A percentile compares a stretch with the other conserved stretches of the same genome.
phyloP scores from a whole-genome alignment of 176 grass and related monocot genomes.

The Tuctoria greenei region DNA sequence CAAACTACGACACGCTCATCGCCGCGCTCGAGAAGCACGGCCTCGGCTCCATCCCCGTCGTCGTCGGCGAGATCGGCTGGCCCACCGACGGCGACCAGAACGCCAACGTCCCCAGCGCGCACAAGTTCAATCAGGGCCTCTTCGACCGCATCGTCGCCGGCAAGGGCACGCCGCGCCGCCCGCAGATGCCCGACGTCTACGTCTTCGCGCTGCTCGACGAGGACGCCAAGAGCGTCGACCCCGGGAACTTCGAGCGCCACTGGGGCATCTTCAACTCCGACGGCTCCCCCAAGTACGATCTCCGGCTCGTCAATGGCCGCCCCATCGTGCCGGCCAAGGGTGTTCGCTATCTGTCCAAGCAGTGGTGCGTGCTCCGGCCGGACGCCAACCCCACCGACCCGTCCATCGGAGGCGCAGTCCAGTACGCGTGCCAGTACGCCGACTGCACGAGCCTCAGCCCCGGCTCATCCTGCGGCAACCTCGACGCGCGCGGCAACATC shows the following conservation, averaged over 20 bases:
- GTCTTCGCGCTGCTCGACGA: slow-evolving; percentile 86
- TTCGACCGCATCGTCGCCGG: slow-evolving; percentile 62
- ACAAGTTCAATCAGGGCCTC: slow-evolving; percentile 85
- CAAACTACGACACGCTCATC: slow-evolving; percentile 96
- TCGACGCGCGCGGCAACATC: slow-evolving; percentile 66
- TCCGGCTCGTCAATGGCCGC: slow-evolving; percentile 42
- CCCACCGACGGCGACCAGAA: slow-evolving; percentile 81
- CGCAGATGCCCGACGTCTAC: slow-evolving; percentile 82
- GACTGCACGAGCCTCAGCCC: slow-evolving; percentile 92
- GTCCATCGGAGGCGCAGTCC: slow-evolving; percentile 33
- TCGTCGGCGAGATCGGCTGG: slow-evolving; percentile 96
- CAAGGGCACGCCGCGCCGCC: slow-evolving; percentile 67
- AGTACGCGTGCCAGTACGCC: slow-evolving; percentile 62
- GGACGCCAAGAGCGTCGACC: slow-evolving; percentile 81
- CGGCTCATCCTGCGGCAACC: slow-evolving; percentile 57
- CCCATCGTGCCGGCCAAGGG: slow-evolving; percentile 57
- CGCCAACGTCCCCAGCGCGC: slow-evolving; percentile 54
- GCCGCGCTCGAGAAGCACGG: slow-evolving; percentile 82
- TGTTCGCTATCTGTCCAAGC: slow-evolving; percentile 66
- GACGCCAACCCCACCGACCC: slow-evolving; percentile 48
- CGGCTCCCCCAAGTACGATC: slow-evolving; percentile 66
- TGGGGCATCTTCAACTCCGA: slow-evolving; percentile 99
- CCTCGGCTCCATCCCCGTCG: slow-evolving; percentile 61
- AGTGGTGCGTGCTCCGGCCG: slow-evolving; percentile 73
- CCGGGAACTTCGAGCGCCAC: slow-evolving; percentile 93